phyloP scores from a whole-genome alignment of 2,329 filamentous ascomycete genomes.

The Paradendryphiella salina region DNA sequence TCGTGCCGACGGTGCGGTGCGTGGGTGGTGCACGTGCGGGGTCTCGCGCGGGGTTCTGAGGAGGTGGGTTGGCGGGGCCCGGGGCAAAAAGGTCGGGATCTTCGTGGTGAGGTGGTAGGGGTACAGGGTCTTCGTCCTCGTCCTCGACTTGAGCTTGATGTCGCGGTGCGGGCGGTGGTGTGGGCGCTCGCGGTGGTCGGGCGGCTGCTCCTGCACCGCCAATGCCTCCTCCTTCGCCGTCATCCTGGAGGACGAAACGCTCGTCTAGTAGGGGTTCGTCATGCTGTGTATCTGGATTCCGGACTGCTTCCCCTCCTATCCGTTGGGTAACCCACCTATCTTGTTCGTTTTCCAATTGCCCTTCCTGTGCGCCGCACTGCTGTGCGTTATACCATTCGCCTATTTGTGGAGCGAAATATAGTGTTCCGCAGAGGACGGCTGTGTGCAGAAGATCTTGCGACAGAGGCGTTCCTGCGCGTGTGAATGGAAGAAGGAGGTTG shows the following conservation, averaged over 20 bases:
- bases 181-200: slow-evolving; percentile 28
- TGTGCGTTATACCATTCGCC: slow-evolving; percentile 46
- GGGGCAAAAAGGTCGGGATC: slow-evolving; percentile 22
- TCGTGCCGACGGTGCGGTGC: slow-evolving; percentile 51
- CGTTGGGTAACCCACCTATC: not conserved
- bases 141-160: slow-evolving; percentile 12
- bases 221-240: slow-evolving; percentile 17
- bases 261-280: slow-evolving; percentile 33
- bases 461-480: slow-evolving; percentile 52
- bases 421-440: slow-evolving; percentile 47
- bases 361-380: slow-evolving; percentile 6
- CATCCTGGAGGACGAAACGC: slow-evolving; percentile 30
- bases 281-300: slow-evolving; percentile 1
- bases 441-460: slow-evolving; percentile 54
- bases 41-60: slow-evolving; percentile 14
- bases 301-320: not conserved
- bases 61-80: slow-evolving; percentile 41
- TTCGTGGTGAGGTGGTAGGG: not conserved
- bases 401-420: slow-evolving; percentile 55
- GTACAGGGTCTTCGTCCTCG: slow-evolving; percentile 1
- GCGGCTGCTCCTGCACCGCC: not conserved
- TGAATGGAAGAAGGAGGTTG: slow-evolving; percentile 54
- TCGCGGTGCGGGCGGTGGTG: slow-evolving; percentile 26
- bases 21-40: slow-evolving; percentile 26
- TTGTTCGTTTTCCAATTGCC: not conserved